Conservation (phyloP, 2,329 filamentous ascomycete species). For the Neonectria ditissima region DNA sequence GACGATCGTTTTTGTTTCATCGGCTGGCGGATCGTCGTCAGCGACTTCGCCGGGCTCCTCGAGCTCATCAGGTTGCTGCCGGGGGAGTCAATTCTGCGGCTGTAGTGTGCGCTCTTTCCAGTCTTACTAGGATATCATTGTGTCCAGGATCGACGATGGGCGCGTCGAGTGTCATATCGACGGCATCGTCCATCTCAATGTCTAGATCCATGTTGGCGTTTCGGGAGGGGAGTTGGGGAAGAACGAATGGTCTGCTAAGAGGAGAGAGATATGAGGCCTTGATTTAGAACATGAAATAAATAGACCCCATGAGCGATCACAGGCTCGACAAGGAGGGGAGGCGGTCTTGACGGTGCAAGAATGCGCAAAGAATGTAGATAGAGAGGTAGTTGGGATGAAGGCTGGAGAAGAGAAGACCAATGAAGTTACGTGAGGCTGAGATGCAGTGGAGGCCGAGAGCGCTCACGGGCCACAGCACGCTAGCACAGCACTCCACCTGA, state of each 20-base stretch:
- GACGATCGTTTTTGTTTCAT: constrained; percentile 46
- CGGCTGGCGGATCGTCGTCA: constrained; percentile 48
- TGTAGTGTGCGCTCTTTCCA: neutral
- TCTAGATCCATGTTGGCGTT: constrained; percentile 71
- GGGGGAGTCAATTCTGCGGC: constrained; percentile 31
- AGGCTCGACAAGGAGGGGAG: constrained; percentile 1
- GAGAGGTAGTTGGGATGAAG: constrained; percentile 8
- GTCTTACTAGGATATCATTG: constrained; percentile 54
- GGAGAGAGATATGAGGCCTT: neutral
- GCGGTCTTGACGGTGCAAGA: neutral
- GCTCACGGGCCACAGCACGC: neutral
- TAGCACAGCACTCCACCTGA: neutral
- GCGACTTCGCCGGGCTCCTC: constrained; percentile 55
- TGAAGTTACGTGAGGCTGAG: constrained; percentile 19
- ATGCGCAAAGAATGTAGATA: neutral
- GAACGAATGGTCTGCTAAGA: neutral
- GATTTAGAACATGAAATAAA: neutral
- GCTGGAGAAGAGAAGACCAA: constrained; percentile 9
- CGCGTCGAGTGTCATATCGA: constrained; percentile 50
- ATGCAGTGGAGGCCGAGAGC: neutral
- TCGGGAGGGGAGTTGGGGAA: constrained; percentile 15
- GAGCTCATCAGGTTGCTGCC: constrained; percentile 51
- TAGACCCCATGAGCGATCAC: neutral
- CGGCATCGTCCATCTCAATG: constrained; percentile 78
- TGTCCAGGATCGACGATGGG: constrained; percentile 44